These are phyloP conservation scores for Saccharomycopsis lassenensis DNA, from an alignment of 805 yeast genomes.

Conservation along the genomic window DNA sequence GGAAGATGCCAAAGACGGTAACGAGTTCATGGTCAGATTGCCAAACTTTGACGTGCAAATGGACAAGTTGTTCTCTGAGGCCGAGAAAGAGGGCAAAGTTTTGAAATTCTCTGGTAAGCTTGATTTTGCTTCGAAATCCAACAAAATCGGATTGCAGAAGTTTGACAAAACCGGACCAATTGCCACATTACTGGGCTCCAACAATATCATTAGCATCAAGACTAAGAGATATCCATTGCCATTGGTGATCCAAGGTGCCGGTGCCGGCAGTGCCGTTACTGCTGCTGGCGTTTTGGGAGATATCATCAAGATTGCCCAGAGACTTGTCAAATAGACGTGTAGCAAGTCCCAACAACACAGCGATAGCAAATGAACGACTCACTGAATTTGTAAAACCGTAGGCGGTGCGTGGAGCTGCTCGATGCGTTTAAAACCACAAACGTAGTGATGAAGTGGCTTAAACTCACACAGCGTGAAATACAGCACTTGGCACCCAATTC, in stretches of 20 bases:
- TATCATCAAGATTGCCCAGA: slow-evolving; percentile 81
- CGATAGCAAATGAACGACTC: too few species aligned
- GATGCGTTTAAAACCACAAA: too few species aligned
- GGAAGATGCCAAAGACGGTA: slow-evolving; percentile 58
- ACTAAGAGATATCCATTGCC: slow-evolving; percentile 92
- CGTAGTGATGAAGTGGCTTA: too few species aligned
- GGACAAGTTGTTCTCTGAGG: slow-evolving; percentile 66
- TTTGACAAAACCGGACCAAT: slow-evolving; percentile 88
- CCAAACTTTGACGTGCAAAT: slow-evolving; percentile 78
- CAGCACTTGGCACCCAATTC: too few species aligned
- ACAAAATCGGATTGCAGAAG: slow-evolving; percentile 79
- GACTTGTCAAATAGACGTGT: too few species aligned
- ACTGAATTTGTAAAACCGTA: too few species aligned
- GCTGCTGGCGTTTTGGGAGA: slow-evolving; percentile 95
- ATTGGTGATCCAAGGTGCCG: slow-evolving; percentile 95
- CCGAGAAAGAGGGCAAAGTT: slow-evolving; percentile 75
- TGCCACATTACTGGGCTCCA: slow-evolving; percentile 91
- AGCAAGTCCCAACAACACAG: too few species aligned
- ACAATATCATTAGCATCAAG: slow-evolving; percentile 85
- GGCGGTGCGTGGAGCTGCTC: too few species aligned
- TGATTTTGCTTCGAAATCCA: slow-evolving; percentile 59
- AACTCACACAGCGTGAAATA: too few species aligned
- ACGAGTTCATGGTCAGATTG: slow-evolving; percentile 68
- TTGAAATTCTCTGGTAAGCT: slow-evolving; percentile 89
- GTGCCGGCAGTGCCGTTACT: slow-evolving; percentile 71